phyloP scores from a whole-genome alignment of 1,139 yeast species.

The Kodamaea derodonti region DNA sequence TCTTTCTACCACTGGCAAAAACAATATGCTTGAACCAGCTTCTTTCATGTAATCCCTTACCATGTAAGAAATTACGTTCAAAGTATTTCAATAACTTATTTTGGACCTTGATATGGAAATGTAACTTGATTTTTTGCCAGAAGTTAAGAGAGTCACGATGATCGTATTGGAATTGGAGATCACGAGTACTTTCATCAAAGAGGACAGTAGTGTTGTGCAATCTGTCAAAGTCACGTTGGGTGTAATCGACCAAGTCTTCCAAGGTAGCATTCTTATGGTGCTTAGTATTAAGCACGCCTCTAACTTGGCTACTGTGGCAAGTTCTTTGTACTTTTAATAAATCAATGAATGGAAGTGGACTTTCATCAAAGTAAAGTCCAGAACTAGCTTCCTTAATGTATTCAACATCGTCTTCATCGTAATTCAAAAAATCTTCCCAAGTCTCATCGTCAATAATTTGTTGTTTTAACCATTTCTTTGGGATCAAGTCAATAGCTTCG shows the following conservation, averaged over 20 bases:
- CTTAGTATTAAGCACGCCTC: slow-evolving; percentile 6
- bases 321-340: slow-evolving; percentile 12
- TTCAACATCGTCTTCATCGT: slow-evolving; percentile 18
- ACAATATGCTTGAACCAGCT: slow-evolving; percentile 87
- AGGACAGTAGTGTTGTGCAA: slow-evolving; percentile 24
- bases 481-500: slow-evolving; percentile 26
- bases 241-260: slow-evolving; percentile 23
- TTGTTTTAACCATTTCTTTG: slow-evolving; percentile 19
- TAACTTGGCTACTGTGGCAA: slow-evolving; percentile 17
- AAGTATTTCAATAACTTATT: slow-evolving; percentile 48
- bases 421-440: slow-evolving; percentile 17
- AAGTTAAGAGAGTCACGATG: slow-evolving; percentile 27
- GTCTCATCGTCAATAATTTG: slow-evolving; percentile 10
- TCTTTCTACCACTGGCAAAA: slow-evolving; percentile 78
- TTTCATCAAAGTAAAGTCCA: slow-evolving; percentile 17
- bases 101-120: slow-evolving; percentile 29
- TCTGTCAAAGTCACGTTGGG: slow-evolving; percentile 22
- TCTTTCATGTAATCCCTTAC: slow-evolving; percentile 61
- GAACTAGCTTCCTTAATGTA: slow-evolving; percentile 20
- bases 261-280: slow-evolving; percentile 23
- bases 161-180: slow-evolving; percentile 35
- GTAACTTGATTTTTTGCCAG: slow-evolving; percentile 43
- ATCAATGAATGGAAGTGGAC: slow-evolving; percentile 23
- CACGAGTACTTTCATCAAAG: slow-evolving; percentile 35
- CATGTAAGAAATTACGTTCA: slow-evolving; percentile 65